These are phyloP conservation scores for Camelina hispida DNA, from an alignment of 345 rosid genomes.

Conservation along the genomic window DNA sequence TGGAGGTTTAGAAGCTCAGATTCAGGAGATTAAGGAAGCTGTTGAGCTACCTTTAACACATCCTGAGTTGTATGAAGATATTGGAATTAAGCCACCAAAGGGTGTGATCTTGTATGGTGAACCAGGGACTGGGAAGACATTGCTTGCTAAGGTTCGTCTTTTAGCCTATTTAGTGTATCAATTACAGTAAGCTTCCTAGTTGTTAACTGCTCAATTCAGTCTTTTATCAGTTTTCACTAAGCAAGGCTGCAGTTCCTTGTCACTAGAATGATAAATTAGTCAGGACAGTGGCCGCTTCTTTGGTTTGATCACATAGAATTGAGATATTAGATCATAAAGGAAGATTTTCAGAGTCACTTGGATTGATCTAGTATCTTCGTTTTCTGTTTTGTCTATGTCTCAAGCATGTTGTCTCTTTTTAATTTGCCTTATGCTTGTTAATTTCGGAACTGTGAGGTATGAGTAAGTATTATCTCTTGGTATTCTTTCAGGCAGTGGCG, in stretches of 20 bases:
- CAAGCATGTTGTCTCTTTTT: background rate
- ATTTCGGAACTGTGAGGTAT: background rate
- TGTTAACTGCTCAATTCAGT: background rate
- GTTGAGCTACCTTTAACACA: conserved; percentile 98
- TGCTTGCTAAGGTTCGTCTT: conserved; percentile 85
- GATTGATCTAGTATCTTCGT: background rate
- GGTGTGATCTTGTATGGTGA: conserved; percentile 98
- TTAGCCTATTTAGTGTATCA: background rate
- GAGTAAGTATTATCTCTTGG: conserved; percentile 24
- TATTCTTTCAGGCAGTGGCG: conserved; percentile 80
- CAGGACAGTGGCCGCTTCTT: background rate
- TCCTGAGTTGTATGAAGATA: conserved; percentile 97
- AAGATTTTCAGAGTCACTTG: background rate
- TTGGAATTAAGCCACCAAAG: conserved; percentile 97
- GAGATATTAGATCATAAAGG: background rate
- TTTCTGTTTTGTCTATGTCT: background rate
- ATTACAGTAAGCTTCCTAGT: background rate
- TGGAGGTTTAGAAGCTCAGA: conserved; percentile 98
- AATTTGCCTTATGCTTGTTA: background rate
- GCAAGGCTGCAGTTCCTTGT: background rate
- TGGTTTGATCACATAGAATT: background rate
- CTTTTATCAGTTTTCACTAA: background rate
- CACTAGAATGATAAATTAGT: background rate
- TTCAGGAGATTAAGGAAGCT: conserved; percentile 99
- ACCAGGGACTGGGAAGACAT: conserved; percentile 97